Conservation (phyloP, 306 rosid species). For the Cicer cuneatum region DNA sequence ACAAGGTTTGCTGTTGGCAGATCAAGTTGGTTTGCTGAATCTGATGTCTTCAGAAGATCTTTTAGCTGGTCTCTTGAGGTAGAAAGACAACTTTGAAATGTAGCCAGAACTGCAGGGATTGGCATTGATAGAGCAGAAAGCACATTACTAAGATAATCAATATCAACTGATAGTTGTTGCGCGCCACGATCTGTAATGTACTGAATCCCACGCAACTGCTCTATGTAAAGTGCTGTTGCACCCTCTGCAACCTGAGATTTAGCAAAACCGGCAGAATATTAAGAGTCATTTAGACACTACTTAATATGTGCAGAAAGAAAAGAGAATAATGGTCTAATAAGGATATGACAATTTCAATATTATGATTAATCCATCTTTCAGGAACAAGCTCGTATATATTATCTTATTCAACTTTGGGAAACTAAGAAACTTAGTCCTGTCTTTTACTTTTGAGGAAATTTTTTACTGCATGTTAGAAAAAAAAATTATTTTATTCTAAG, state of each 20-base stretch:
- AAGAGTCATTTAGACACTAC: neutral
- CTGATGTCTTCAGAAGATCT: conserved; percentile 67
- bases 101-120: conserved; percentile 73
- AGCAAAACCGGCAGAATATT: conserved; percentile 3
- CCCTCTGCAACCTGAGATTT: conserved; percentile 90
- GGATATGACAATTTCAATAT: neutral
- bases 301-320: conserved; percentile 3
- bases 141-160: conserved; percentile 92
- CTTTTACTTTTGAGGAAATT: neutral
- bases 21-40: conserved; percentile 78
- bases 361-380: neutral
- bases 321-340: neutral
- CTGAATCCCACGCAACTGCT: conserved; percentile 88
- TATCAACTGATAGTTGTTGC: conserved; percentile 87
- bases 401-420: conserved; percentile 21
- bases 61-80: conserved; percentile 77
- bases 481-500: neutral
- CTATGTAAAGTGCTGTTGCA: conserved; percentile 92
- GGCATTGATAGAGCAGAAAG: conserved; percentile 94
- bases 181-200: conserved; percentile 90
- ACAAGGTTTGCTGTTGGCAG: conserved; percentile 88
- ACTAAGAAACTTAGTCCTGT: conserved; percentile 10
- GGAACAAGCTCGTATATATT: conserved; percentile 8
- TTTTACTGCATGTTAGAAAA: conserved; percentile 5
- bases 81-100: conserved; percentile 83